Conservation (phyloP, 2,329 filamentous ascomycete species). For the Colletotrichum australisinense region DNA sequence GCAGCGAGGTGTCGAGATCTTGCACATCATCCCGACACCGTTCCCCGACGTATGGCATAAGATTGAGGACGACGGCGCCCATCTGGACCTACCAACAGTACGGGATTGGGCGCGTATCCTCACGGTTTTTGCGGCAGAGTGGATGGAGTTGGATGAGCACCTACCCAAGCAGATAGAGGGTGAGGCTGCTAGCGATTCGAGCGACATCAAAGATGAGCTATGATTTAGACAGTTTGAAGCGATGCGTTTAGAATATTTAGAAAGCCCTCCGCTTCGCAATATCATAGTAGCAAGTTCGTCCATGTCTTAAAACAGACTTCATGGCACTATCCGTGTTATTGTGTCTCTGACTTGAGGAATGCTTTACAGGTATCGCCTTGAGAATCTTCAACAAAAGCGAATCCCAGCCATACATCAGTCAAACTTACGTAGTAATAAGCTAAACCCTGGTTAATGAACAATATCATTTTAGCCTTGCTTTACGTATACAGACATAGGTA, state of each 20-base stretch:
- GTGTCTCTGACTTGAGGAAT: not conserved
- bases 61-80: conserved; percentile 83
- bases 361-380: not conserved
- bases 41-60: conserved; percentile 92
- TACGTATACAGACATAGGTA: too few species aligned
- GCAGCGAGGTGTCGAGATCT: conserved; percentile 82
- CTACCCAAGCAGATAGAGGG: conserved; percentile 44
- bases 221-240: not conserved
- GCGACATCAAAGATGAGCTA: conserved; percentile 18
- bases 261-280: not conserved
- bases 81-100: conserved; percentile 83
- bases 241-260: not conserved
- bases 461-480: not conserved
- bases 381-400: too few species aligned
- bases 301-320: not conserved
- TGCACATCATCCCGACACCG: conserved; percentile 88
- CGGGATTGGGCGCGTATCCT: conserved; percentile 90
- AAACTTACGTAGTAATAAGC: too few species aligned
- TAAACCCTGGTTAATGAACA: not conserved
- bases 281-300: not conserved
- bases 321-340: not conserved
- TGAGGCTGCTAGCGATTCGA: conserved; percentile 39
- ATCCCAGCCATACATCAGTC: too few species aligned
- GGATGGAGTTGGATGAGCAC: conserved; percentile 78
- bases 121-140: conserved; percentile 88